Evolutionary conservation across 1,284 basidiomycete genomes (phyloP).

Genomic region (Apiotrichum porosum): DNA sequence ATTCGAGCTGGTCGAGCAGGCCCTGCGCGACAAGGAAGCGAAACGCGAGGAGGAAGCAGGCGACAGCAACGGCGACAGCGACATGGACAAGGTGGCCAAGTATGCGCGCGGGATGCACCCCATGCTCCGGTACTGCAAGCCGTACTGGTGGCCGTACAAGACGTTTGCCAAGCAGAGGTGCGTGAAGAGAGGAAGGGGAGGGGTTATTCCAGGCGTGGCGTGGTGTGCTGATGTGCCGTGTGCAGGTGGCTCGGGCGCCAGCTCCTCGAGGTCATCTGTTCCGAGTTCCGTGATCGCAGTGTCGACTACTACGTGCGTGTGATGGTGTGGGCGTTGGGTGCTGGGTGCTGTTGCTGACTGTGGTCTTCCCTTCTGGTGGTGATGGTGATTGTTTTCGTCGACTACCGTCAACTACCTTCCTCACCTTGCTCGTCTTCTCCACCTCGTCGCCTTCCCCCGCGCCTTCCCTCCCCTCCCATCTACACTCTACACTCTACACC

Average conservation of each 20-base stretch:
- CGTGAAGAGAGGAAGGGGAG: slow-evolving; percentile 48
- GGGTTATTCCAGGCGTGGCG: not conserved
- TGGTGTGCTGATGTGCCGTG: not conserved
- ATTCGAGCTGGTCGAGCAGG: no score
- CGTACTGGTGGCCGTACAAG: slow-evolving; percentile 58
- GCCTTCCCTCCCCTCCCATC: not conserved
- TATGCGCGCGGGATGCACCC: slow-evolving; percentile 42
- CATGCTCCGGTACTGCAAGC: slow-evolving; percentile 47
- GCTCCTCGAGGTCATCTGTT: slow-evolving; percentile 71
- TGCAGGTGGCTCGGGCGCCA: slow-evolving; percentile 43
- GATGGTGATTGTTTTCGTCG: not conserved
- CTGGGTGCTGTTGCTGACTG: not conserved
- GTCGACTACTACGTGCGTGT: slow-evolving; percentile 84
- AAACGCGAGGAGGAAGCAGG: no score
- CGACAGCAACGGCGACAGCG: no score
- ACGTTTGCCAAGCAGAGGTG: slow-evolving; percentile 89
- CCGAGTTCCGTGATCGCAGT: slow-evolving; percentile 82
- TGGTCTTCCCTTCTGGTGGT: not conserved
- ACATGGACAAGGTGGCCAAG: not conserved
- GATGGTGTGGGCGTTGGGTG: not conserved
- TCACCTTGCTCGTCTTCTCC: not conserved
- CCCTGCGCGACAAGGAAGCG: no score
- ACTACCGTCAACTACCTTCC: no score
- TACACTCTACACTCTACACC: not conserved
- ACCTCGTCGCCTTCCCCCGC: not conserved